These are phyloP conservation scores for Pythium brachiatum DNA, from an alignment of 352 stramenopile species.

Conservation along the genomic window DNA sequence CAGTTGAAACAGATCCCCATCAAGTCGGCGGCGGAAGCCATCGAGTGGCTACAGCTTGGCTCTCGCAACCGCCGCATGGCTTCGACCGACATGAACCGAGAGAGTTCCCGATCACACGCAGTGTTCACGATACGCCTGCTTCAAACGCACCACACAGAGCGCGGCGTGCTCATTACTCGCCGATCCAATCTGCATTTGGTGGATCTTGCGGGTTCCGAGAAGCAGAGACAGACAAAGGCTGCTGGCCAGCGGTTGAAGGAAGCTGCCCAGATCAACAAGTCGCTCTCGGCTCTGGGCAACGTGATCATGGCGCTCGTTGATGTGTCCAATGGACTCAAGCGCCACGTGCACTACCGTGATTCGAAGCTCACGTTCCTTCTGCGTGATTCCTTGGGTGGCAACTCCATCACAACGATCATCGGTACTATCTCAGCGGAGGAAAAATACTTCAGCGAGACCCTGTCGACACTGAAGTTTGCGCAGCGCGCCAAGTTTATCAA, in stretches of 20 bases:
- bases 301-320: constrained; percentile 89
- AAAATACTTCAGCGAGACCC: constrained; percentile 82
- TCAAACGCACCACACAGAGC: constrained; percentile 60
- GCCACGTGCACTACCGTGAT: constrained; percentile 85
- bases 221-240: constrained; percentile 78
- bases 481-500: constrained; percentile 89
- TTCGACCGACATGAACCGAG: constrained; percentile 97
- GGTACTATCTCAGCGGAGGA: constrained; percentile 77
- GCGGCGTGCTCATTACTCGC: constrained; percentile 57
- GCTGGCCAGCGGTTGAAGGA: constrained; percentile 85
- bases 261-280: constrained; percentile 90
- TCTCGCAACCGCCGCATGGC: constrained; percentile 92
- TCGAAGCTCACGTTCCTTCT: constrained; percentile 86
- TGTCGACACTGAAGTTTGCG: constrained; percentile 87
- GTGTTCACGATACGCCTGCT: constrained; percentile 97
- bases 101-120: constrained; percentile 95
- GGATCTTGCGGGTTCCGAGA: constrained; percentile 87
- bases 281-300: constrained; percentile 82
- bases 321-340: constrained; percentile 72
- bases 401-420: constrained; percentile 86
- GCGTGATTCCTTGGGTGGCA: constrained; percentile 78
- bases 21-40: constrained; percentile 54
- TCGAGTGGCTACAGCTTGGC: constrained; percentile 72
- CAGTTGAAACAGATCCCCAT: constrained; percentile 68
- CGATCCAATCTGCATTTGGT: constrained; percentile 83